Evolutionary conservation across 345 rosid genomes (phyloP).

Genomic region (Anacardium occidentale): DNA sequence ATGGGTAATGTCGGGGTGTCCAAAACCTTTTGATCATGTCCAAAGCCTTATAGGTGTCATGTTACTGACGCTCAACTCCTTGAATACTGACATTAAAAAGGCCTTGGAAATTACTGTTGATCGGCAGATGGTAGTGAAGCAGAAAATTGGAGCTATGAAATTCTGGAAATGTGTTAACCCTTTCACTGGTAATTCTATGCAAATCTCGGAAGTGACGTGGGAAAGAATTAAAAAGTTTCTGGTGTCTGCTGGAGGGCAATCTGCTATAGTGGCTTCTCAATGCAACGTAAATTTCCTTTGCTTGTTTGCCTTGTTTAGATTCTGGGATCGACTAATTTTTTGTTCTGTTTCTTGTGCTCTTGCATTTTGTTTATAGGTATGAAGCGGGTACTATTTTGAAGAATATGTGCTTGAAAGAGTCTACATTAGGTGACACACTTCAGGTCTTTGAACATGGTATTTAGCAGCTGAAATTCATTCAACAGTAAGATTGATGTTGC

Average conservation of each 20-base stretch:
- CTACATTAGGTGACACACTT: conserved; percentile 36
- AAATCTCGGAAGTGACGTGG: conserved; percentile 31
- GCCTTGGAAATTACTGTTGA: conserved; percentile 40
- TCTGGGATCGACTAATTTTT: background rate
- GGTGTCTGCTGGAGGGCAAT: conserved; percentile 31
- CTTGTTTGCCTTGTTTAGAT: background rate
- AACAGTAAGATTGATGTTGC: too few relatives aligned
- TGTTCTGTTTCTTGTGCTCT: background rate
- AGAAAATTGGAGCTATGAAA: conserved; percentile 34
- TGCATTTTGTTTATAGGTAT: conserved; percentile 26
- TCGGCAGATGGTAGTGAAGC: conserved; percentile 40
- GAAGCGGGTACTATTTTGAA: conserved; percentile 39
- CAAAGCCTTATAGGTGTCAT: conserved; percentile 47
- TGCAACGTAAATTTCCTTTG: conserved; percentile 37
- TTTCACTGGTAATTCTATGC: conserved; percentile 29
- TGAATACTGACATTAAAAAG: conserved; percentile 40
- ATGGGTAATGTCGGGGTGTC: conserved; percentile 39
- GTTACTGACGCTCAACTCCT: conserved; percentile 37
- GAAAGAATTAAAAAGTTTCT: conserved; percentile 30
- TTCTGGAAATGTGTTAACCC: conserved; percentile 47
- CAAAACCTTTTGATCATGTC: conserved; percentile 33
- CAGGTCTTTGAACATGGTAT: conserved; percentile 34
- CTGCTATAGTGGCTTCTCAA: conserved; percentile 41
- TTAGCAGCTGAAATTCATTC: background rate
- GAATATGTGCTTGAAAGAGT: conserved; percentile 41